A percentile compares a stretch with the other conserved stretches of the same genome.
These are phyloP conservation scores for Boletus albobrunnescens DNA, from an alignment of 1,284 basidiomycete genomes.

Conservation along the genomic window DNA sequence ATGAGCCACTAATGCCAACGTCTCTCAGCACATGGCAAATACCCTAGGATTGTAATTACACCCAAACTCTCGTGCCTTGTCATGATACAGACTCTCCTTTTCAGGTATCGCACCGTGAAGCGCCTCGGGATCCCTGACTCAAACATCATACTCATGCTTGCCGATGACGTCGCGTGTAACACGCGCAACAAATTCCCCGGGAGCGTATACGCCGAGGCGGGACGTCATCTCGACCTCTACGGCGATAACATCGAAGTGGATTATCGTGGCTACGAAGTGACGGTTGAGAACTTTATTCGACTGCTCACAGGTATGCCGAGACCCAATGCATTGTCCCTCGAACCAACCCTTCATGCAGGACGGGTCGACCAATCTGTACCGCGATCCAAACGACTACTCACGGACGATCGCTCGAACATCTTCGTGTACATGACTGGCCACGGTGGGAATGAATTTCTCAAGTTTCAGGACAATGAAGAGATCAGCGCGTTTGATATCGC, in stretches of 20 bases:
- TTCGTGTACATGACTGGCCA: slow-evolving; percentile 99
- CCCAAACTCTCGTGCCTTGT: background rate
- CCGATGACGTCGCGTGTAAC: slow-evolving; percentile 95
- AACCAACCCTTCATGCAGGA: slow-evolving; percentile 38
- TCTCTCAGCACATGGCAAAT: slow-evolving; percentile 89
- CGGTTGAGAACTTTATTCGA: slow-evolving; percentile 92
- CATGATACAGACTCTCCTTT: background rate
- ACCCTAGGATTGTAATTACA: slow-evolving; percentile 83
- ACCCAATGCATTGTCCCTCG: background rate
- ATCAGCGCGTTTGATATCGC: slow-evolving; percentile 94
- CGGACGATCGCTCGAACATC: slow-evolving; percentile 90
- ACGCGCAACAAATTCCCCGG: slow-evolving; percentile 89
- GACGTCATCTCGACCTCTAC: slow-evolving; percentile 82
- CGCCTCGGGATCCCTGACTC: slow-evolving; percentile 96
- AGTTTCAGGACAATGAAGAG: slow-evolving; percentile 99
- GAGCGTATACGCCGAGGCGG: slow-evolving; percentile 83
- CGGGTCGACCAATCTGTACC: slow-evolving; percentile 77
- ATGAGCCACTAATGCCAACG: background rate
- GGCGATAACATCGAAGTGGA: slow-evolving; percentile 97
- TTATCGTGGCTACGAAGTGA: slow-evolving; percentile 96
- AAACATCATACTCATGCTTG: slow-evolving; percentile 98
- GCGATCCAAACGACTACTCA: slow-evolving; percentile 86
- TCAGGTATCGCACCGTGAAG: slow-evolving; percentile 95
- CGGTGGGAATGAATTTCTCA: slow-evolving; percentile 96
- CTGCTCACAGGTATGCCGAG: slow-evolving; percentile 73